Percentiles rank a stretch among this genome's conserved stretches.
Evolutionary conservation across 192 early-diverging fungal species (phyloP).

Genomic region (Podila epicladia): DNA sequence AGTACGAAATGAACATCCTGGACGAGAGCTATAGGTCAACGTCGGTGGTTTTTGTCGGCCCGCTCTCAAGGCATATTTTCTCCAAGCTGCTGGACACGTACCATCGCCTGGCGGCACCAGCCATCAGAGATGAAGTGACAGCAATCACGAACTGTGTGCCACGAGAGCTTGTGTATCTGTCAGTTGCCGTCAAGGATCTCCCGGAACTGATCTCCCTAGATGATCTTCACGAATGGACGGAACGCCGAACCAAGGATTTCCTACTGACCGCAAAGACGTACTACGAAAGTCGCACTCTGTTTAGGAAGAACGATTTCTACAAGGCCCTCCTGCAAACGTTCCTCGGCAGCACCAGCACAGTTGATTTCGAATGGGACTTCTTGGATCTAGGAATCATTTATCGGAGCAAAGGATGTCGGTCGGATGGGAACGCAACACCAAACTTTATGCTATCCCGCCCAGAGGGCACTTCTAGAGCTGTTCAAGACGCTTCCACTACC

Average conservation of each 20-base stretch:
- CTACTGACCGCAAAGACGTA: constrained; percentile 6
- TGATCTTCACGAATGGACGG: constrained; percentile 10
- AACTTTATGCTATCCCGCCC: constrained; percentile 38
- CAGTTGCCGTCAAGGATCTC: constrained; percentile 3
- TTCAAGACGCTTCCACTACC: constrained; percentile 28
- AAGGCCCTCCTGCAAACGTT: constrained; percentile 31
- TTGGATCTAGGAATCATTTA: constrained; percentile 41
- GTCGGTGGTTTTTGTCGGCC: constrained; percentile 30
- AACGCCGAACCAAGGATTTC: constrained; percentile 3
- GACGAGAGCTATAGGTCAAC: constrained; percentile 6
- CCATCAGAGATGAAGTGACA: constrained; percentile 17
- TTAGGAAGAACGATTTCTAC: constrained; percentile 11
- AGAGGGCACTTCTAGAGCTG: constrained; percentile 37
- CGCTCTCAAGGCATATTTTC: constrained; percentile 22
- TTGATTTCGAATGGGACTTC: constrained; percentile 42
- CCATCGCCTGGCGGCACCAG: neutral
- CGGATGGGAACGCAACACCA: constrained; percentile 6
- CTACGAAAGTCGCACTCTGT: neutral
- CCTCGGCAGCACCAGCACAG: constrained; percentile 9
- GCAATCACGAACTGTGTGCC: constrained; percentile 42
- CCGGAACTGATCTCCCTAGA: neutral
- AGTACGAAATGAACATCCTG: constrained; percentile 19
- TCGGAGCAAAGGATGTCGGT: constrained; percentile 19
- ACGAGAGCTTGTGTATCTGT: constrained; percentile 29
- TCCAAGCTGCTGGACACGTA: constrained; percentile 12